Conservation (phyloP, 2,329 filamentous ascomycete genomes). For the Onygena corvina region DNA sequence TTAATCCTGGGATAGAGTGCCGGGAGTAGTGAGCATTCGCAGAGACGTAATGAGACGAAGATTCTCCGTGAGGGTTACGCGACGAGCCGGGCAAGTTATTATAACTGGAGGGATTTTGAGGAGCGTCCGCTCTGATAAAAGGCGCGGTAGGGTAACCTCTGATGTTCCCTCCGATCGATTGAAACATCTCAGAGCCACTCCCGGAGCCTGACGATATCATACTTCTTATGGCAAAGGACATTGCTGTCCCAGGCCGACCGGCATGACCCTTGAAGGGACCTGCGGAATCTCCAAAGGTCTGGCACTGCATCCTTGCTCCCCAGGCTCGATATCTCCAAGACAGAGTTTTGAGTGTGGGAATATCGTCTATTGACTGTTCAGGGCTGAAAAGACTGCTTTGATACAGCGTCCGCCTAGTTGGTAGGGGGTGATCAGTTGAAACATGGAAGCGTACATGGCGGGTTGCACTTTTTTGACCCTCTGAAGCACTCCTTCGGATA, state of each 20-base stretch:
- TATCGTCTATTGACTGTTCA: not conserved
- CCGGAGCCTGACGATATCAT: slow-evolving; percentile 13
- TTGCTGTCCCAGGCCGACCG: slow-evolving; percentile 29
- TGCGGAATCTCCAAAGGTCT: slow-evolving; percentile 16
- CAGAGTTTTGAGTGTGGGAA: not conserved
- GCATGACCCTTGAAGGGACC: slow-evolving; percentile 16
- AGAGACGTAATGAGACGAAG: too few species aligned
- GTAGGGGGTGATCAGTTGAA: not conserved
- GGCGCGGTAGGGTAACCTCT: not conserved
- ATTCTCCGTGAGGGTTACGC: too few species aligned
- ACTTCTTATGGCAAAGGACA: slow-evolving; percentile 21
- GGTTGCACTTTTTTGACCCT: not conserved
- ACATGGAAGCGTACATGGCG: not conserved
- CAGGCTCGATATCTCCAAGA: slow-evolving; percentile 26
- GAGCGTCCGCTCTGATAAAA: not conserved
- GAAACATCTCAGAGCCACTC: not conserved
- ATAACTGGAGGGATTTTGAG: not conserved
- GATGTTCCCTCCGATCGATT: not conserved
- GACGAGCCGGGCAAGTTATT: not conserved
- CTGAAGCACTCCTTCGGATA: not conserved
- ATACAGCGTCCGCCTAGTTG: not conserved
- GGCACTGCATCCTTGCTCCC: slow-evolving; percentile 30
- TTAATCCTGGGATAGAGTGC: not conserved
- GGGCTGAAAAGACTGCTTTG: not conserved
- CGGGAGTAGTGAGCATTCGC: too few species aligned